Evolutionary conservation across 345 rosid genomes (phyloP).

Genomic region (Rhizophora apiculata): DNA sequence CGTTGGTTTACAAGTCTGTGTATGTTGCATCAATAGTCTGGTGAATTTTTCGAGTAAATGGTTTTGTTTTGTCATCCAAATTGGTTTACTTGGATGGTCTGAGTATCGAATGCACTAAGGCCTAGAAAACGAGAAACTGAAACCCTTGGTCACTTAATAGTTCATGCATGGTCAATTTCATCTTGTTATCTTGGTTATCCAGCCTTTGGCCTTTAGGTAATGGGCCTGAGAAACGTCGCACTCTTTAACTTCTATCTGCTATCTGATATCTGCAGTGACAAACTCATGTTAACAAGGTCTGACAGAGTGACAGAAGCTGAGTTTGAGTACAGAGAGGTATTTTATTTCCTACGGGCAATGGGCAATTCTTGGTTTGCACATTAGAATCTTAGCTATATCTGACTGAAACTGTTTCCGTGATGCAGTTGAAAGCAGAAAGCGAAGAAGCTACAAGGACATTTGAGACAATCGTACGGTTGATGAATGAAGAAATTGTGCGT

Average conservation of each 20-base stretch:
- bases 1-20: too few relatives aligned
- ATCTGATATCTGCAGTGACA: slow-evolving; percentile 55
- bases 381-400: background rate
- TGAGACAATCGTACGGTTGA: slow-evolving; percentile 64
- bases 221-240: background rate
- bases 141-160: too few relatives aligned
- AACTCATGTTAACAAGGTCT: slow-evolving; percentile 85
- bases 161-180: background rate
- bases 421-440: slow-evolving; percentile 77
- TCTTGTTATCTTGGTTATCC: background rate
- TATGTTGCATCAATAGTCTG: too few relatives aligned
- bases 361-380: background rate
- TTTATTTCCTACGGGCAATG: slow-evolving; percentile 2
- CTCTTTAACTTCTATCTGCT: slow-evolving; percentile 1
- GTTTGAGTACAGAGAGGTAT: slow-evolving; percentile 78
- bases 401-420: slow-evolving; percentile 14
- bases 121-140: too few relatives aligned
- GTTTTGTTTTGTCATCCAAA: too few relatives aligned
- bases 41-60: too few relatives aligned
- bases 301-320: slow-evolving; percentile 91
- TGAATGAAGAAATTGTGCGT: slow-evolving; percentile 83
- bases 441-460: slow-evolving; percentile 77
- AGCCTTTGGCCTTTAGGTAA: background rate
- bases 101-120: too few relatives aligned
- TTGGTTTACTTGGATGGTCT: too few relatives aligned